A percentile compares a stretch with the other conserved stretches of the same genome.
phyloP scores from a whole-genome alignment of 2,329 filamentous ascomycete species.

The Dissoconium aciculare region DNA sequence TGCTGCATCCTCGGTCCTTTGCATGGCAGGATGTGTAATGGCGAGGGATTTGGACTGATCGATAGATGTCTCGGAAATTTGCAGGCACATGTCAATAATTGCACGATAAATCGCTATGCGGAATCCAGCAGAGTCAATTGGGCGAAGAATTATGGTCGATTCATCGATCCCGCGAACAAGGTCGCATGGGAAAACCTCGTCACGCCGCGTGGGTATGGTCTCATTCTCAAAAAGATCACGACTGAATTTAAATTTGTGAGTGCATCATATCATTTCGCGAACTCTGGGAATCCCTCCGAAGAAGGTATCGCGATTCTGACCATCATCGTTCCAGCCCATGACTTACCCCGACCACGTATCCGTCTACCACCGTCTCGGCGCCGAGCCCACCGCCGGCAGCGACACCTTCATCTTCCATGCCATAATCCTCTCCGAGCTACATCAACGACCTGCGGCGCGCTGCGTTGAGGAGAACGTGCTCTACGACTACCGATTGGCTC shows the following conservation, averaged over 20 bases:
- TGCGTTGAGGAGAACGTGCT: constrained; percentile 65
- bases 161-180: constrained; percentile 46
- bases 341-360: constrained; percentile 68
- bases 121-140: constrained; percentile 71
- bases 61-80: constrained; percentile 2
- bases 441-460: constrained; percentile 56
- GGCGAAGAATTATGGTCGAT: constrained; percentile 51
- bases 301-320: no score
- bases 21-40: no score
- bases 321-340: constrained; percentile 56
- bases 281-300: no score
- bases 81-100: constrained; percentile 68
- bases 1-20: no score
- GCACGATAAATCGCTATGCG: constrained; percentile 68
- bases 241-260: constrained; percentile 78
- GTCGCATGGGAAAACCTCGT: constrained; percentile 55
- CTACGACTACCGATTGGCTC: constrained; percentile 53
- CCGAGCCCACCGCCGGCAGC: constrained; percentile 23
- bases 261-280: no score
- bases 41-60: no score
- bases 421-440: constrained; percentile 57
- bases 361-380: constrained; percentile 65
- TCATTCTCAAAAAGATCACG: constrained; percentile 67
- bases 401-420: constrained; percentile 47
- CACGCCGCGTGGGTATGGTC: constrained; percentile 48